These are phyloP conservation scores for Oryza nivara DNA, from an alignment of 176 grass and related monocot species.

Conservation along the genomic window DNA sequence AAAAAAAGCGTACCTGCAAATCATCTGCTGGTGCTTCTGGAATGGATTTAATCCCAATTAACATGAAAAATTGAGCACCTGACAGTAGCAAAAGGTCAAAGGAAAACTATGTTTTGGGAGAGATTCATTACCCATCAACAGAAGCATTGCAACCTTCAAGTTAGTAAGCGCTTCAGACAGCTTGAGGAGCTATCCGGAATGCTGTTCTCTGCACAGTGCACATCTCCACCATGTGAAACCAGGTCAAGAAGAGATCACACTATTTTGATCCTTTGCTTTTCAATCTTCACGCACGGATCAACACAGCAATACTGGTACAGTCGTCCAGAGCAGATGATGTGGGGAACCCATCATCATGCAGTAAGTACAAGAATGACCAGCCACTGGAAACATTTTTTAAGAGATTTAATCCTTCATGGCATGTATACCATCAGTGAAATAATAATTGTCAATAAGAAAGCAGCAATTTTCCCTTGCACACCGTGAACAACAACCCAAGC, in stretches of 20 bases:
- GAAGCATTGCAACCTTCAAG: not conserved
- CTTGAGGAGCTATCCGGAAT: not conserved
- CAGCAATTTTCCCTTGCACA: not conserved
- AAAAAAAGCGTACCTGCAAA: not conserved
- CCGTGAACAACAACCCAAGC: not conserved
- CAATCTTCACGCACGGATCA: not conserved
- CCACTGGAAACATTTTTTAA: not conserved
- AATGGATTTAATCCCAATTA: not conserved
- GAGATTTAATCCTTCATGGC: not conserved
- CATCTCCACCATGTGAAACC: not conserved
- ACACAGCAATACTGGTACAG: not conserved
- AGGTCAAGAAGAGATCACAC: no score
- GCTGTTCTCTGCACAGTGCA: not conserved
- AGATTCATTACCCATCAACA: not conserved
- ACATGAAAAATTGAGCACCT: not conserved
- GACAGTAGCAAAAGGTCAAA: not conserved
- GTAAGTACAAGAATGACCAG: not conserved
- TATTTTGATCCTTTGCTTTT: not conserved
- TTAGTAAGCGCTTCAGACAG: not conserved
- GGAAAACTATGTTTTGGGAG: not conserved
- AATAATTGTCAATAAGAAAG: not conserved
- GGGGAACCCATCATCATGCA: not conserved
- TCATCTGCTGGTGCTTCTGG: not conserved
- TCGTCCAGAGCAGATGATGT: not conserved
- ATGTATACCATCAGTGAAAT: not conserved